Conservation (phyloP, 2,329 filamentous ascomycete genomes). For the Colletotrichum sp. region DNA sequence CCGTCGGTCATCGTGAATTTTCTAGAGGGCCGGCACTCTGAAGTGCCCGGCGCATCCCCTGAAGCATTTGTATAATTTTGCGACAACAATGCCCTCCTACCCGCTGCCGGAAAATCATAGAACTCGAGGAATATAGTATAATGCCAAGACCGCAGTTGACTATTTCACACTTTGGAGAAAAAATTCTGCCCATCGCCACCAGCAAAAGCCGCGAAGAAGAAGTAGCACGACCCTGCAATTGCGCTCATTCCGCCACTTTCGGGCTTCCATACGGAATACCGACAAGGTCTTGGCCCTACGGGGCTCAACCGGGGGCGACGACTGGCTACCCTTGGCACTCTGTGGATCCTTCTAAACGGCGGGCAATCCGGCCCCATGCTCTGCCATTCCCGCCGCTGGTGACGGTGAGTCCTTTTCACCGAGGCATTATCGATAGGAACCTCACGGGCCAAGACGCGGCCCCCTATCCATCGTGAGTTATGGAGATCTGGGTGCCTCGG, state of each 20-base stretch:
- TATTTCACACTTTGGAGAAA: not conserved
- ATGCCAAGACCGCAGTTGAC: not conserved
- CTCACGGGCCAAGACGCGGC: not conserved
- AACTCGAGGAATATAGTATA: no score
- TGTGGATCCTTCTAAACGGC: not conserved
- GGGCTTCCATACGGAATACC: not conserved
- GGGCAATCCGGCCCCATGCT: not conserved
- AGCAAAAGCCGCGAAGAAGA: not conserved
- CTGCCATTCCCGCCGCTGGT: not conserved
- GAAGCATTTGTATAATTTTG: not conserved
- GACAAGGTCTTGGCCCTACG: conserved; percentile 5
- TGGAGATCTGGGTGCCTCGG: not conserved
- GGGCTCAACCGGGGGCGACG: not conserved
- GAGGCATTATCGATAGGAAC: not conserved
- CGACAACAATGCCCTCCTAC: not conserved
- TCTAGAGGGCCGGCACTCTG: not conserved
- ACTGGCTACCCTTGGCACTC: not conserved
- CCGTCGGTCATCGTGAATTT: not conserved
- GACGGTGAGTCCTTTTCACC: not conserved
- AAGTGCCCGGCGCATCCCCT: not conserved
- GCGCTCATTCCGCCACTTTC: not conserved
- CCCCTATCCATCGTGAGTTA: not conserved
- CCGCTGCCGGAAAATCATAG: not conserved
- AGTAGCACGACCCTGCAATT: not conserved
- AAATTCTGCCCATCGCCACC: not conserved